Percentiles rank a stretch among this genome's conserved stretches.
These are phyloP conservation scores for Lactarius hengduanensis DNA, from an alignment of 768 basidiomycete genomes.

Conservation along the genomic window DNA sequence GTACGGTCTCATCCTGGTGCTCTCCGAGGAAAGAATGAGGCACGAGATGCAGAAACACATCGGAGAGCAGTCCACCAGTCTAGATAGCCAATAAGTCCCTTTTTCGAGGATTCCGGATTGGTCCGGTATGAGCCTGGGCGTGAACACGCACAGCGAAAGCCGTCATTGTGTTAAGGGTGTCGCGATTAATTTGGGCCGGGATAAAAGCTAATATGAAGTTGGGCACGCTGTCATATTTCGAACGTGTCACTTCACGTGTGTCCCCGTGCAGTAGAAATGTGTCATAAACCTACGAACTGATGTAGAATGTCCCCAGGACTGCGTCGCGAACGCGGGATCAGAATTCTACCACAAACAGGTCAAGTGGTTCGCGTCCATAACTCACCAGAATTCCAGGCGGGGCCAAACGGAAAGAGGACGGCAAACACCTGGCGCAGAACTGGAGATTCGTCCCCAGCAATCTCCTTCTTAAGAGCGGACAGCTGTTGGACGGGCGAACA, in stretches of 20 bases:
- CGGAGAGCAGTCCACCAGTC: slow-evolving; percentile 90
- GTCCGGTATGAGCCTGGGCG: background rate
- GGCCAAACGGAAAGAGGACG: slow-evolving; percentile 85
- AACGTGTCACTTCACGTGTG: slow-evolving; percentile 27
- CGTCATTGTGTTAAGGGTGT: slow-evolving; percentile 92
- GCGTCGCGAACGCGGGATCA: background rate
- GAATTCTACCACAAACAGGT: background rate
- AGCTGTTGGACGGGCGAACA: slow-evolving; percentile 47
- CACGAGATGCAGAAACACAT: slow-evolving; percentile 89
- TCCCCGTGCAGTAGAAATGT: slow-evolving; percentile 18
- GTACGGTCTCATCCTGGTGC: slow-evolving; percentile 66
- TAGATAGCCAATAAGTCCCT: slow-evolving; percentile 34
- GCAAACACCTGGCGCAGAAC: slow-evolving; percentile 78
- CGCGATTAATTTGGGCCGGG: slow-evolving; percentile 78
- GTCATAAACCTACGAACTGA: slow-evolving; percentile 75
- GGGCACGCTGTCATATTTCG: slow-evolving; percentile 58
- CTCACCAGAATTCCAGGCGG: slow-evolving; percentile 78
- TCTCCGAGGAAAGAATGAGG: slow-evolving; percentile 94
- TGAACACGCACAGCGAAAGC: slow-evolving; percentile 73
- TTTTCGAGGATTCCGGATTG: slow-evolving; percentile 1
- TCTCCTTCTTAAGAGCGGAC: slow-evolving; percentile 54
- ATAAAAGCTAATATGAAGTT: slow-evolving; percentile 96
- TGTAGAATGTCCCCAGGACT: slow-evolving; percentile 92
- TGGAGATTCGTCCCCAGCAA: slow-evolving; percentile 67
- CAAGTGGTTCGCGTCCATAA: background rate